These are phyloP conservation scores for Mycena venus DNA, from an alignment of 768 basidiomycete species.

Conservation along the genomic window DNA sequence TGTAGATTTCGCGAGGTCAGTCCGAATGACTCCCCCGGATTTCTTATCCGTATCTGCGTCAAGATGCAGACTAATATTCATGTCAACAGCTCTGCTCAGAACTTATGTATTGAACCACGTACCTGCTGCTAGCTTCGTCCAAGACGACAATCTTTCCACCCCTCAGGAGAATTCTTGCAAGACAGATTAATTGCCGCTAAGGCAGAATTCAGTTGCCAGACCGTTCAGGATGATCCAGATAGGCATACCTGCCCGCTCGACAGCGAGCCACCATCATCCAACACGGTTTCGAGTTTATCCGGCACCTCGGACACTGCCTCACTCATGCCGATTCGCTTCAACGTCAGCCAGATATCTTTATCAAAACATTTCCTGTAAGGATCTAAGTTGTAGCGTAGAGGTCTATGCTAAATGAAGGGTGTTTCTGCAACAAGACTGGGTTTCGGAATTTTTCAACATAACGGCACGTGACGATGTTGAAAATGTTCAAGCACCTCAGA, in stretches of 20 bases:
- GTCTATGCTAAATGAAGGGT: conserved; percentile 27
- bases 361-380: neutral
- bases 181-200: conserved; percentile 17
- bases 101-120: too few species aligned
- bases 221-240: too few species aligned
- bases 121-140: conserved; percentile 21
- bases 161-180: conserved; percentile 10
- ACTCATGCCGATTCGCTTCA: conserved; percentile 17
- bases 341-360: conserved; percentile 19
- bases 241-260: conserved; percentile 6
- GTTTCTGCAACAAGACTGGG: conserved; percentile 20
- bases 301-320: conserved; percentile 8
- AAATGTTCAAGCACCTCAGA: conserved; percentile 4
- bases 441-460: neutral
- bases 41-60: conserved; percentile 19
- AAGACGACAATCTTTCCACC: conserved; percentile 4
- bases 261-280: conserved; percentile 5
- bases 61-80: too few species aligned
- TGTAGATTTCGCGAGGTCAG: conserved; percentile 9
- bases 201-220: neutral
- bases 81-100: too few species aligned
- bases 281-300: conserved; percentile 25
- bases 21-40: conserved; percentile 11
- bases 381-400: conserved; percentile 13
- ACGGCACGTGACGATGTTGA: neutral